Conservation (phyloP, 2,329 filamentous ascomycete species). For the Chaetomium olivaceum region DNA sequence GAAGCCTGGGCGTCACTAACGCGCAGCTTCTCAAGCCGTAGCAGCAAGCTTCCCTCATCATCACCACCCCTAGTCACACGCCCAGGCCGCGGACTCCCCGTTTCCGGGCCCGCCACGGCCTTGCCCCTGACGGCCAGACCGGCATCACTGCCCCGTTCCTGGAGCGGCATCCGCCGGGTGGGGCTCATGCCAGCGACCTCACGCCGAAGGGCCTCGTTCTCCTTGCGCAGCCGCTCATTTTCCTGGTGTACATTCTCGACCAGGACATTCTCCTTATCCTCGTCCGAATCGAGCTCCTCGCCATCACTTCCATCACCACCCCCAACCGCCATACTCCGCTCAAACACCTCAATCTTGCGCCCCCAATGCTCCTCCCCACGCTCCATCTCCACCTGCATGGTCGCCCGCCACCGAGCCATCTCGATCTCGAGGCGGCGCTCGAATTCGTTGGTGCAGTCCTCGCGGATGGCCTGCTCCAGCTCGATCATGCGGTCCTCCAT, state of each 20-base stretch:
- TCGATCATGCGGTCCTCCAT: constrained; percentile 66
- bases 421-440: constrained; percentile 75
- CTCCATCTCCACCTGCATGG: constrained; percentile 76
- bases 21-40: constrained; percentile 53
- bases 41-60: constrained; percentile 42
- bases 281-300: constrained; percentile 40
- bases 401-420: constrained; percentile 76
- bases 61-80: constrained; percentile 2
- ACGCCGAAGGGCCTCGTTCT: constrained; percentile 64
- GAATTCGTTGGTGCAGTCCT: constrained; percentile 86
- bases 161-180: constrained; percentile 57
- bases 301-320: constrained; percentile 34
- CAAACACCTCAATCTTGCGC: constrained; percentile 69
- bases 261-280: constrained; percentile 62
- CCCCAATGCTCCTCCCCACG: constrained; percentile 83
- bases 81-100: constrained; percentile 33
- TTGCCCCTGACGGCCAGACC: constrained; percentile 25
- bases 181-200: constrained; percentile 66
- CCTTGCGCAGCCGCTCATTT: constrained; percentile 67
- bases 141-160: constrained; percentile 44
- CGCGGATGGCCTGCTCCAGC: constrained; percentile 80
- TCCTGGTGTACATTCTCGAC: constrained; percentile 68
- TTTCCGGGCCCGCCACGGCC: constrained; percentile 20
- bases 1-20: constrained; percentile 44
- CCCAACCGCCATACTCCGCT: constrained; percentile 45